Evolutionary conservation across 305 asterid genomes (phyloP).

Genomic region (Solanum chacoense): DNA sequence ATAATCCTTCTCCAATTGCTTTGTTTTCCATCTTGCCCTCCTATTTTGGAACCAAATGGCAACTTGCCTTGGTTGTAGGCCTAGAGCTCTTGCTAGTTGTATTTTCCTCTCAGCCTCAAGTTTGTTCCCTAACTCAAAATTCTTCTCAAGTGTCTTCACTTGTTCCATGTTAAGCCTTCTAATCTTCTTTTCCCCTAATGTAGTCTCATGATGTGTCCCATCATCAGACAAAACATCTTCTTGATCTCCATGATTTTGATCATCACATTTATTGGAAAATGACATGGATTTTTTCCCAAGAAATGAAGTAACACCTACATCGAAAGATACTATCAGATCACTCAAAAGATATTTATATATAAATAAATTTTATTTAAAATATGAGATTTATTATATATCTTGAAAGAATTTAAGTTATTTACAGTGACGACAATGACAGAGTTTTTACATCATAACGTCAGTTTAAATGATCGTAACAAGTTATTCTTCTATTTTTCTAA

Average conservation of each 20-base stretch:
- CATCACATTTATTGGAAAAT: constrained; percentile 12
- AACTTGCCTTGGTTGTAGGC: constrained; percentile 37
- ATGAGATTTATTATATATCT: neutral
- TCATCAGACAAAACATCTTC: constrained; percentile 33
- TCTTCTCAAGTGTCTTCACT: constrained; percentile 41
- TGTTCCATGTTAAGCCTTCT: constrained; percentile 43
- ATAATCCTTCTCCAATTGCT: constrained; percentile 41
- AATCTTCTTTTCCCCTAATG: constrained; percentile 23
- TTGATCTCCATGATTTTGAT: constrained; percentile 7
- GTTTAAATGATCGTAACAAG: neutral
- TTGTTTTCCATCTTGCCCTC: constrained; percentile 41
- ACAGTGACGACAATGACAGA: neutral
- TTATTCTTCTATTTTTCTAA: neutral
- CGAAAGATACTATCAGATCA: neutral
- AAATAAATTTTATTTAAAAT: neutral
- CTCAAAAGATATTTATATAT: neutral
- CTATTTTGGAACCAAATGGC: constrained; percentile 50
- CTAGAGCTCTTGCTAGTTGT: constrained; percentile 42
- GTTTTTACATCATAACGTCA: neutral
- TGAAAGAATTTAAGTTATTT: neutral
- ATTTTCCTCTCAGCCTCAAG: constrained; percentile 40
- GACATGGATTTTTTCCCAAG: constrained; percentile 31
- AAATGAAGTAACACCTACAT: constrained; percentile 18
- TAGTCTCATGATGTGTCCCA: constrained; percentile 15
- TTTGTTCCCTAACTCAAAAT: constrained; percentile 38